Evolutionary conservation across 2,329 filamentous ascomycete species (phyloP), one percentile per base, ranked within the genome.

Genomic region (Penicillium sp.): DNA sequence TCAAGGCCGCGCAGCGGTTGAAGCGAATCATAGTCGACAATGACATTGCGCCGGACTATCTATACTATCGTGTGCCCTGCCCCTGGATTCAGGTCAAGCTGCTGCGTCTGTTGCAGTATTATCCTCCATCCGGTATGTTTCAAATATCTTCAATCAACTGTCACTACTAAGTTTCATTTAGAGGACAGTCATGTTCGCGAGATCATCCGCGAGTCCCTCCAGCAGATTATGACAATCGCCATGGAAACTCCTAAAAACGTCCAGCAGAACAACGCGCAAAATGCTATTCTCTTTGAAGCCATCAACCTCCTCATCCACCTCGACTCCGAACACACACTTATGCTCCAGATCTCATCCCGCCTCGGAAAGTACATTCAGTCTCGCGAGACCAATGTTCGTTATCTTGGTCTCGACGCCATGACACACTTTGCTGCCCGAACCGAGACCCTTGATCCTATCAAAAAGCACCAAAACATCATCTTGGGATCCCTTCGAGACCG

Each of bases 51-150:
- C 77, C 80, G 39, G 92, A 96, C 61, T 98, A 98, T 61, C 77
- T 95, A 16, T 98, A 98, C 70, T 98, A 98, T 73, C 95, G 95
- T 59, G 92, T 98, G n/a, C 92, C 92, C 1, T 98, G 92, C 60
- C 92, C 92, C 2, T 98, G 92, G 92, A 81, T 98, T 41, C 89
- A 96, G 66, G 85, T 96, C 57, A 98, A 98, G 69, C 75, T 98
- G 12, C 68, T 98, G 50, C 80, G 89, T 45, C 68, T 98, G 44
- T 73, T 98, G 48, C 92, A 98, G 66, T 98, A 96, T 64, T 98
- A 95, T 64, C 85, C 89, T 16, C 90, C 92, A 30, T 93, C 92
- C 60, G 83, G 85, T 89, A 72, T 48, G 74, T 66, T 29, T 17
- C 23, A 4, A 1, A 4, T 12, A 25, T 5, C 41, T 32, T 20